Conservation (phyloP, 2,329 filamentous ascomycete species). For the Tolypocladium cylindrosporum region DNA sequence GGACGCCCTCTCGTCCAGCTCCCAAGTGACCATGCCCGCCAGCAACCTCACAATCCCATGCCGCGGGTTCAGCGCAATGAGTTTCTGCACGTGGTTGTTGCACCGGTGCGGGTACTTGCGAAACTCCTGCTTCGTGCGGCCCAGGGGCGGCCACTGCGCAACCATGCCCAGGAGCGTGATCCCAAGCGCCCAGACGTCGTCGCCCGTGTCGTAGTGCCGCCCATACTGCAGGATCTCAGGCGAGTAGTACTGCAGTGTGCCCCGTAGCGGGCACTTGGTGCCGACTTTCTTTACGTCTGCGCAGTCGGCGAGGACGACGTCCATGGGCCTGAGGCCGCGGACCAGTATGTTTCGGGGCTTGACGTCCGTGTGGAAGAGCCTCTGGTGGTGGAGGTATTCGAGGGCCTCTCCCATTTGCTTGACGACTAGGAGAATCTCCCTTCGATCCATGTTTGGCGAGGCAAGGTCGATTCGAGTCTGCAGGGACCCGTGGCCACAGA, state of each 20-base stretch:
- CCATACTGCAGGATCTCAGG: conserved; percentile 14
- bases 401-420: conserved; percentile 15
- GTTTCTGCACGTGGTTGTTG: conserved; percentile 10
- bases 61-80: conserved; percentile 13
- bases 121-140: conserved; percentile 6
- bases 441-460: conserved; percentile 6
- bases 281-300: conserved; percentile 15
- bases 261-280: conserved; percentile 6
- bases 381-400: conserved; percentile 14
- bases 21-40: conserved; percentile 11
- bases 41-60: conserved; percentile 14
- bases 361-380: conserved; percentile 18
- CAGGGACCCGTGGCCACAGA: conserved; percentile 17
- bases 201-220: conserved; percentile 12
- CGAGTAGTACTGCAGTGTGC: conserved; percentile 19
- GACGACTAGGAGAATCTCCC: conserved; percentile 10
- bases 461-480: conserved; percentile 15
- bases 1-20: conserved; percentile 8
- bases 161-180: conserved; percentile 19
- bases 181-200: conserved; percentile 25
- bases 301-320: conserved; percentile 20
- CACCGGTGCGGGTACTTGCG: conserved; percentile 14
- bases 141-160: conserved; percentile 14
- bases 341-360: conserved; percentile 23
- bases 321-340: conserved; percentile 14